Evolutionary conservation across 1,139 yeast genomes (phyloP).

Genomic region (Sugiyamaella grinbergsii): DNA sequence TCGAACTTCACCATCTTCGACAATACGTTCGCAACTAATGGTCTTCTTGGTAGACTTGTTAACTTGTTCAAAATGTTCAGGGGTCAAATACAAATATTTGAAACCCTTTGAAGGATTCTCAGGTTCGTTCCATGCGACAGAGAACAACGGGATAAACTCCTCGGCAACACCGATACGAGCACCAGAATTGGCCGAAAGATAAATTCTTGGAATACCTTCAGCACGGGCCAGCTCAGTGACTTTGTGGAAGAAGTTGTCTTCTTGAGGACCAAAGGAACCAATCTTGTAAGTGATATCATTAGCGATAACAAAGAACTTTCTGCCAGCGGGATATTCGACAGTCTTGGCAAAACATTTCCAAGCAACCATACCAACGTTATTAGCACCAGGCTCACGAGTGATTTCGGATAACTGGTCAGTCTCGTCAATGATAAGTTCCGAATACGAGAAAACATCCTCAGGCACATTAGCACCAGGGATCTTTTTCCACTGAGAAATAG

Average conservation of each 20-base stretch:
- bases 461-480: constrained; percentile 56
- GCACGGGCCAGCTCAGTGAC: constrained; percentile 91
- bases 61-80: constrained; percentile 64
- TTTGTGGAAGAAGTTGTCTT: constrained; percentile 85
- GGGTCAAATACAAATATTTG: constrained; percentile 77
- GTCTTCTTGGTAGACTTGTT: constrained; percentile 55
- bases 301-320: constrained; percentile 88
- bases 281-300: constrained; percentile 96
- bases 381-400: constrained; percentile 93
- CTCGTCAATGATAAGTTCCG: constrained; percentile 78
- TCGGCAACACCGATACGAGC: constrained; percentile 98
- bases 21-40: constrained; percentile 75
- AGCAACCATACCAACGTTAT: constrained; percentile 96
- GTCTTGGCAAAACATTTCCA: constrained; percentile 89
- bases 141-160: constrained; percentile 83
- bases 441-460: constrained; percentile 73
- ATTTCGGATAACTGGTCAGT: constrained; percentile 78
- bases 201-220: constrained; percentile 91
- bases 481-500: constrained; percentile 80
- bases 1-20: constrained; percentile 83
- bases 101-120: constrained; percentile 81
- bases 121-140: constrained; percentile 90
- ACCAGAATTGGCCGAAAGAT: constrained; percentile 97
- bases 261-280: constrained; percentile 99
- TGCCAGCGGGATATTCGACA: constrained; percentile 96